phyloP scores from a whole-genome alignment of 768 basidiomycete species.

The Amanita pseudoporphyria region DNA sequence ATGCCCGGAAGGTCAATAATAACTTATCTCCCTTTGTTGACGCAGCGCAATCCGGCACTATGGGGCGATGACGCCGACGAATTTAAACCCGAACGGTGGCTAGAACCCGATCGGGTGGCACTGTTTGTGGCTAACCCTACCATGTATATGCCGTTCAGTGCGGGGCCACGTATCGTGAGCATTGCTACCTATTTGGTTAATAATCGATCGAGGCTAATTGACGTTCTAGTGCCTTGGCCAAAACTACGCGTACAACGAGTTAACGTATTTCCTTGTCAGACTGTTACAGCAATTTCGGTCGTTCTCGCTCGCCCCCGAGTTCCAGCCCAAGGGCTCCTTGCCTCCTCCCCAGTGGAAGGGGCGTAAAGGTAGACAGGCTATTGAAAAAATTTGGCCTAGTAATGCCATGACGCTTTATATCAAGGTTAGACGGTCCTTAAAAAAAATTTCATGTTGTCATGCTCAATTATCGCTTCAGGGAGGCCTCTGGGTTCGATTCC shows the following conservation, averaged over 20 bases:
- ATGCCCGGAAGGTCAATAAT: slow-evolving; percentile 50
- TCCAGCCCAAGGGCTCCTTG: slow-evolving; percentile 50
- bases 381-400: slow-evolving; percentile 54
- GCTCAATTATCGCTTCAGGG: slow-evolving; percentile 26
- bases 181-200: background rate
- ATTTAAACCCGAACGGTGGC: slow-evolving; percentile 78
- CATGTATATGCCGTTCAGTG: slow-evolving; percentile 69
- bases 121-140: slow-evolving; percentile 48
- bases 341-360: slow-evolving; percentile 52
- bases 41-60: slow-evolving; percentile 54
- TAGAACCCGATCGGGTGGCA: slow-evolving; percentile 43
- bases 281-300: slow-evolving; percentile 56
- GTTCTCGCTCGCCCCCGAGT: slow-evolving; percentile 50
- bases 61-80: slow-evolving; percentile 72
- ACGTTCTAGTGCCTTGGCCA: slow-evolving; percentile 52
- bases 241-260: slow-evolving; percentile 71
- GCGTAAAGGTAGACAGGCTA: slow-evolving; percentile 36
- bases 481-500: slow-evolving; percentile 48
- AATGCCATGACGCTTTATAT: slow-evolving; percentile 56
- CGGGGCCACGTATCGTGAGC: slow-evolving; percentile 51
- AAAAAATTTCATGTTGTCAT: background rate
- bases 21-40: slow-evolving; percentile 50
- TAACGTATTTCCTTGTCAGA: slow-evolving; percentile 61
- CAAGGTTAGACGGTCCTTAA: slow-evolving; percentile 36
- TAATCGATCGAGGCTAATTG: background rate